phyloP scores from a whole-genome alignment of 495 filamentous ascomycete species.

The Podospora fimiseda region DNA sequence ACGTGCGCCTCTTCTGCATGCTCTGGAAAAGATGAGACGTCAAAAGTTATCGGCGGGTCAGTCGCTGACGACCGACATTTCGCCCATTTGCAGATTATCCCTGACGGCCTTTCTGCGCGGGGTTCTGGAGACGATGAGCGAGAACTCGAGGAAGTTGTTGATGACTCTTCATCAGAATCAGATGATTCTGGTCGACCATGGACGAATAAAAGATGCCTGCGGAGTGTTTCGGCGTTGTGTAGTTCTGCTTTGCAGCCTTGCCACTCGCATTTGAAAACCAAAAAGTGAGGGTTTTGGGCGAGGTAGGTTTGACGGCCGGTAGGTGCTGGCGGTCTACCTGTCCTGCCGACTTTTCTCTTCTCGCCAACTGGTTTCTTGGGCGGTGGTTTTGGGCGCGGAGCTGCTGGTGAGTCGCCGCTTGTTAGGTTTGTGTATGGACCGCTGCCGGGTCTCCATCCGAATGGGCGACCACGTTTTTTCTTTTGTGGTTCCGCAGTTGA shows the following conservation, averaged over 20 bases:
- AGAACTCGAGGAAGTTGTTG: too few relatives aligned
- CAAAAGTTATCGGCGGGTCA: conserved; percentile 14
- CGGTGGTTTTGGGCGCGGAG: conserved; percentile 12
- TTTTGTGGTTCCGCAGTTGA: conserved; percentile 4
- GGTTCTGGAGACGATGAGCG: too few relatives aligned
- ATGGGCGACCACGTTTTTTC: conserved; percentile 27
- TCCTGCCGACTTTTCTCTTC: conserved; percentile 6
- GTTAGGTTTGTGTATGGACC: conserved; percentile 12
- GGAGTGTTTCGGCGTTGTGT: conserved; percentile 66
- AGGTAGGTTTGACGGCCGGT: conserved; percentile 22
- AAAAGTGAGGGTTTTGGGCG: conserved; percentile 19
- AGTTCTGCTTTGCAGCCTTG: conserved; percentile 57
- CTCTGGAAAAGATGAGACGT: conserved; percentile 41
- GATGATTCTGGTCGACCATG: conserved; percentile 37
- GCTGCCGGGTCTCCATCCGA: conserved; percentile 23
- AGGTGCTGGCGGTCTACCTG: conserved; percentile 14
- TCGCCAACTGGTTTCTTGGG: conserved; percentile 13
- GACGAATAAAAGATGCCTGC: conserved; percentile 57
- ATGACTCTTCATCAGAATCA: too few relatives aligned
- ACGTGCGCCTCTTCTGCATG: conserved; percentile 62
- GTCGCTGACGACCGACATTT: conserved; percentile 21
- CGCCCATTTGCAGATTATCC: conserved; percentile 30
- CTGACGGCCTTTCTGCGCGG: too few relatives aligned
- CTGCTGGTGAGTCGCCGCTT: not conserved
- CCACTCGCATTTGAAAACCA: conserved; percentile 34